phyloP scores from a whole-genome alignment of 176 grass and related monocot genomes.

The Raddia guianensis region DNA sequence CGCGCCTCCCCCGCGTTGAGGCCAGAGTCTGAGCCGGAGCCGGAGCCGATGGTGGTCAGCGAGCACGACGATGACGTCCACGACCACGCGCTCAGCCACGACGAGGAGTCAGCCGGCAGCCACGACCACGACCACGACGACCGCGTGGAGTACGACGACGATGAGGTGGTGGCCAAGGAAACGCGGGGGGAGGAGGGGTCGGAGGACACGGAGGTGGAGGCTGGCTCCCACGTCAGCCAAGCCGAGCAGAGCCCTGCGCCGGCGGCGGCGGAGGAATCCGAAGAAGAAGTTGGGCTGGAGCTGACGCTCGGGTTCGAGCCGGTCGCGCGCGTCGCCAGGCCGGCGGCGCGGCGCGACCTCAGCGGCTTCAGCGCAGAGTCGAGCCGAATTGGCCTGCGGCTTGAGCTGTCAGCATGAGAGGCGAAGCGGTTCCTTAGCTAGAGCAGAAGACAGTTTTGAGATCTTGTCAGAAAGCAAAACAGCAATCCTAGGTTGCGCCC shows the following conservation, averaged over 20 bases:
- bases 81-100: constrained; percentile 26
- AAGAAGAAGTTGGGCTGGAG: constrained; percentile 42
- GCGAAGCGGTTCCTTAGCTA: too few relatives aligned
- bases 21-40: not conserved
- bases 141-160: not conserved
- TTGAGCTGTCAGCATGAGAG: constrained; percentile 36
- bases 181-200: constrained; percentile 18
- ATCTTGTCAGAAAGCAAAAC: constrained; percentile 13
- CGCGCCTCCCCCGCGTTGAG: not conserved
- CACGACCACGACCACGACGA: constrained; percentile 31
- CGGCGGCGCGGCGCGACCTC: not conserved
- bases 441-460: constrained; percentile 24
- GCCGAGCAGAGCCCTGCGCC: constrained; percentile 39
- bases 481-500: not conserved
- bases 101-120: constrained; percentile 53
- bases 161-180: not conserved
- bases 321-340: not conserved
- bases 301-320: constrained; percentile 56
- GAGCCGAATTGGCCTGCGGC: constrained; percentile 27
- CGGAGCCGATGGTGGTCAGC: not conserved
- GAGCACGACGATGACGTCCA: constrained; percentile 14
- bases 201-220: constrained; percentile 52
- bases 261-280: not conserved
- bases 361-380: constrained; percentile 13
- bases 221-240: constrained; percentile 64